These are phyloP conservation scores for Leccinum olivaceopallidum DNA, from an alignment of 768 basidiomycete species.

Conservation along the genomic window DNA sequence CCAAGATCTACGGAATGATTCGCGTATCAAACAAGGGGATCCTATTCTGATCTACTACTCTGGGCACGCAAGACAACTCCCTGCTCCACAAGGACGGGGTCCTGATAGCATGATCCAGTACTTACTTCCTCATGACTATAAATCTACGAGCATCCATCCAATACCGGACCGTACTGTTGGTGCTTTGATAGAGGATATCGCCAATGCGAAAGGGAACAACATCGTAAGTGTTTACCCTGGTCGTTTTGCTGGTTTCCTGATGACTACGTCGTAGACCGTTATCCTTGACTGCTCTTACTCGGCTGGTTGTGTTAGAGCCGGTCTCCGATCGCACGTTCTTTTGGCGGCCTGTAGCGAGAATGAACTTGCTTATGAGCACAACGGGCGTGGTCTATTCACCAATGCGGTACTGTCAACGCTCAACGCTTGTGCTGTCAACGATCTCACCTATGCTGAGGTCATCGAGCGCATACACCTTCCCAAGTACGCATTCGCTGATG, in stretches of 20 bases:
- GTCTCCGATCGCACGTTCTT: conserved; percentile 40
- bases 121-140: conserved; percentile 37
- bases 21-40: conserved; percentile 28
- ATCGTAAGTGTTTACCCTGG: conserved; percentile 33
- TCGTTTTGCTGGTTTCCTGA: background rate
- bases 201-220: conserved; percentile 42
- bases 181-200: conserved; percentile 37
- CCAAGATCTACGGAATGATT: conserved; percentile 24
- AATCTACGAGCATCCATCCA: conserved; percentile 23
- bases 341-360: conserved; percentile 43
- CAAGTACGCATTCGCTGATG: conserved; percentile 2
- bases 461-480: conserved; percentile 18
- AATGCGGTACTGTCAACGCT: conserved; percentile 22
- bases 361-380: conserved; percentile 32
- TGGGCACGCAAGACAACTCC: conserved; percentile 42
- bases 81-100: conserved; percentile 30
- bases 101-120: conserved; percentile 27
- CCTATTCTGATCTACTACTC: conserved; percentile 46
- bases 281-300: conserved; percentile 50
- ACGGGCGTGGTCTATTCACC: conserved; percentile 29
- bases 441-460: conserved; percentile 28
- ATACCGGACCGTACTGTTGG: conserved; percentile 48
- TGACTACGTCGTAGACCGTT: conserved; percentile 35
- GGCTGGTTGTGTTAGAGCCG: conserved; percentile 36
- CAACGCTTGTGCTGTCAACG: conserved; percentile 1